Conservation (phyloP, 352 stramenopile species). For the Phytophthora sp. region DNA sequence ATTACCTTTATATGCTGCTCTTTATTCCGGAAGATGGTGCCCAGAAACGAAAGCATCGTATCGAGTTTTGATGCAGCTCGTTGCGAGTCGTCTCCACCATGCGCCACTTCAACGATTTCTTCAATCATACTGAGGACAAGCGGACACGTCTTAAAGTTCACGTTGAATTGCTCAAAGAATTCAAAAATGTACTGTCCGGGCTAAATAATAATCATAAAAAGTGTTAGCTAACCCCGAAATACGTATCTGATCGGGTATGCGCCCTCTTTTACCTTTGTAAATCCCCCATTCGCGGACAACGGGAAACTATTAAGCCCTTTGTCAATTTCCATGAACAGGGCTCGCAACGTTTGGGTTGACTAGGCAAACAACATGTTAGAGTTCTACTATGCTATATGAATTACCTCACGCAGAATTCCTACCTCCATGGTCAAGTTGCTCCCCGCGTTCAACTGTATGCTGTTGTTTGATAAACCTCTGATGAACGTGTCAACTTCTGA, state of each 20-base stretch:
- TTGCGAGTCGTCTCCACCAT: constrained; percentile 70
- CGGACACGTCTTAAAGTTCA: constrained; percentile 88
- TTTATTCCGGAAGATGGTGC: constrained; percentile 87
- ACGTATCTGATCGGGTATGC: not conserved
- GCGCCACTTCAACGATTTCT: constrained; percentile 87
- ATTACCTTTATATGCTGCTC: constrained; percentile 74
- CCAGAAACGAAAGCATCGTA: constrained; percentile 81
- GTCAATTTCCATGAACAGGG: constrained; percentile 86
- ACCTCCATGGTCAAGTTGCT: constrained; percentile 76
- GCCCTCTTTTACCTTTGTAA: constrained; percentile 70
- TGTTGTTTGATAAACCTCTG: constrained; percentile 62
- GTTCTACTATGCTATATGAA: not conserved
- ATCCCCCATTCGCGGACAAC: constrained; percentile 68
- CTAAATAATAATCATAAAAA: constrained; percentile 32
- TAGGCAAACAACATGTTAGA: constrained; percentile 34
- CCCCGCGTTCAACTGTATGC: constrained; percentile 49
- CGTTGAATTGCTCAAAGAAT: constrained; percentile 91
- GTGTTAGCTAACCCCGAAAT: not conserved
- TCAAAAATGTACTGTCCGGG: constrained; percentile 91
- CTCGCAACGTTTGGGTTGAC: constrained; percentile 82
- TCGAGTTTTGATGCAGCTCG: constrained; percentile 80
- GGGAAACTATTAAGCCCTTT: constrained; percentile 83
- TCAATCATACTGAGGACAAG: constrained; percentile 89
- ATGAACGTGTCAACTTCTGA: constrained; percentile 92
- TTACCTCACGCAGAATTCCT: constrained; percentile 1